These are phyloP conservation scores for Malus hybrid DNA, from an alignment of 331 rosid species.

Conservation along the genomic window DNA sequence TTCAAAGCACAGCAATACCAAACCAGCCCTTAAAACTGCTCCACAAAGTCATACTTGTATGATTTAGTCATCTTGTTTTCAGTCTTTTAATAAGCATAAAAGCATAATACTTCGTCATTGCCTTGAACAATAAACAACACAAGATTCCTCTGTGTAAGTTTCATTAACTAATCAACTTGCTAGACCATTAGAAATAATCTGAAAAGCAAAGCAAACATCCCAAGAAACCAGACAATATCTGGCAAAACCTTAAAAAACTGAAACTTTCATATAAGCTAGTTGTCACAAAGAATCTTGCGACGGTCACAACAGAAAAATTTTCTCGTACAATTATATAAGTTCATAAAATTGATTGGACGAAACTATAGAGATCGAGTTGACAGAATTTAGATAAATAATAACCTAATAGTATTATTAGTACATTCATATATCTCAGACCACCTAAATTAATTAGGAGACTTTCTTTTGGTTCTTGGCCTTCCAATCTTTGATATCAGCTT, in stretches of 20 bases:
- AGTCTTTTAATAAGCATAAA: background rate
- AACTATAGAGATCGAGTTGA: background rate
- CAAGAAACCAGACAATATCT: background rate
- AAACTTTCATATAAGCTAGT: background rate
- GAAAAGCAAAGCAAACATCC: background rate
- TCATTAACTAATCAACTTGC: background rate
- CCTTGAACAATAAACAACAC: background rate
- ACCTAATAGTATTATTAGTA: background rate
- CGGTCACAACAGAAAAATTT: background rate
- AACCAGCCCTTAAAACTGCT: too few relatives aligned
- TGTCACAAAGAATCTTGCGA: too few relatives aligned
- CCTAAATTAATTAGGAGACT: constrained; percentile 19
- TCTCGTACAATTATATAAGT: background rate
- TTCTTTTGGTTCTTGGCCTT: constrained; percentile 48
- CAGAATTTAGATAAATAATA: background rate
- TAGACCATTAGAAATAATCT: background rate
- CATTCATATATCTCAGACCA: background rate
- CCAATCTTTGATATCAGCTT: constrained; percentile 45
- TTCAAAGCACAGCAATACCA: too few relatives aligned
- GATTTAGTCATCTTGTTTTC: background rate
- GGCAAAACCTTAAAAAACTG: background rate
- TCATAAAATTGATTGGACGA: background rate
- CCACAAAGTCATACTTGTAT: background rate
- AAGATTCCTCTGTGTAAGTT: background rate
- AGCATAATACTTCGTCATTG: background rate